Evolutionary conservation across 495 filamentous ascomycete species (phyloP).

Genomic region (Penicillium riverlandense): DNA sequence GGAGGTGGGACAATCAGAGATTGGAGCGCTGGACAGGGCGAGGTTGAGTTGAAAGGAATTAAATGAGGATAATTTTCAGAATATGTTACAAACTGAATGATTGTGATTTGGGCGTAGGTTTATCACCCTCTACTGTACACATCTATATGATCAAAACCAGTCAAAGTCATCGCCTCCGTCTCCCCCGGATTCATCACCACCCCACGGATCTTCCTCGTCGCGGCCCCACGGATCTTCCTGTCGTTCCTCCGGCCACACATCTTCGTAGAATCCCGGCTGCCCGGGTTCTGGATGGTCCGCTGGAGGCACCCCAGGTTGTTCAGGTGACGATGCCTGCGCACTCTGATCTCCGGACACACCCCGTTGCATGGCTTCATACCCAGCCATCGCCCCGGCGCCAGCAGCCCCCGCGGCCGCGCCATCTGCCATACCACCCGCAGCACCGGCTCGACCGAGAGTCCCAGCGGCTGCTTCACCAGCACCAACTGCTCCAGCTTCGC

Average conservation of each 20-base stretch:
- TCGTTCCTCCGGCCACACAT: slow-evolving; percentile 21
- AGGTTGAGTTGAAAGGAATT: neutral
- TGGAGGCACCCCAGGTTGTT: slow-evolving; percentile 12
- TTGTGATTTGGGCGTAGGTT: neutral
- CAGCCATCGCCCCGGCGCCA: slow-evolving; percentile 54
- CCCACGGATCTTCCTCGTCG: slow-evolving; percentile 32
- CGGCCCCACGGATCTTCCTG: slow-evolving; percentile 30
- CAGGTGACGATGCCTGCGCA: slow-evolving; percentile 10
- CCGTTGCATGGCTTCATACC: slow-evolving; percentile 58
- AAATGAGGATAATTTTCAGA: no score
- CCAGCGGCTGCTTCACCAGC: slow-evolving; percentile 32
- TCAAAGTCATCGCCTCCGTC: slow-evolving; percentile 33
- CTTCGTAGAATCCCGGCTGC: slow-evolving; percentile 14
- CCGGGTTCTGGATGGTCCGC: slow-evolving; percentile 8
- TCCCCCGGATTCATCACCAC: slow-evolving; percentile 16
- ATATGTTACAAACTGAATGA: neutral
- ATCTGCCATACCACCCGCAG: slow-evolving; percentile 20
- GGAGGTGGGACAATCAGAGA: neutral
- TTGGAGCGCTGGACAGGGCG: neutral
- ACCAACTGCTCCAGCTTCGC: slow-evolving; percentile 29
- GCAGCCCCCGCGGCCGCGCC: slow-evolving; percentile 25
- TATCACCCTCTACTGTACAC: slow-evolving; percentile 4
- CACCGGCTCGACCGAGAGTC: slow-evolving; percentile 24
- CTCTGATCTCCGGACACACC: slow-evolving; percentile 21
- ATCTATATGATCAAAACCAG: slow-evolving; percentile 16